Percentiles rank a stretch among this genome's conserved stretches.
phyloP scores from a whole-genome alignment of 208 protist species.

The Leishmania tarentolae region DNA sequence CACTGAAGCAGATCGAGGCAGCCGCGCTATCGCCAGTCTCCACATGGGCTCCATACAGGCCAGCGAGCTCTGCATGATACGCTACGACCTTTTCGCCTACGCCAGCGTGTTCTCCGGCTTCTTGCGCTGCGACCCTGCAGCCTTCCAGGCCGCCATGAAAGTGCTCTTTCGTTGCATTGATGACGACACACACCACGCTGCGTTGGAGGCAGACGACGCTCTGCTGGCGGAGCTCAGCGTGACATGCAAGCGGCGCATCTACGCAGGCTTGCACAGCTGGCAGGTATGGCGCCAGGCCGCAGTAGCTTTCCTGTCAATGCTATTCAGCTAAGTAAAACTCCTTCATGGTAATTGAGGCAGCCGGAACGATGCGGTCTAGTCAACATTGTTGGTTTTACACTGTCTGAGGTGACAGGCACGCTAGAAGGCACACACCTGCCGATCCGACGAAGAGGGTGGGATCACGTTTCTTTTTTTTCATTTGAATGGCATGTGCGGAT shows the following conservation, averaged over 20 bases:
- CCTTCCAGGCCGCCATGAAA: constrained; percentile 21
- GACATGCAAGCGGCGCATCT: constrained; percentile 29
- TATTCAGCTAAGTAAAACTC: constrained; percentile 12
- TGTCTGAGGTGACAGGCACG: not conserved
- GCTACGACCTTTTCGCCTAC: constrained; percentile 33
- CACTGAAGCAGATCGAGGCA: constrained; percentile 20
- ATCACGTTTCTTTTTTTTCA: not conserved
- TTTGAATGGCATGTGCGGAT: not conserved
- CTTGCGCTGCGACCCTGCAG: constrained; percentile 14
- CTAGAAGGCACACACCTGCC: not conserved
- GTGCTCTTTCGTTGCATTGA: constrained; percentile 33
- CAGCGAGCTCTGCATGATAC: constrained; percentile 21
- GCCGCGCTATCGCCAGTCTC: constrained; percentile 39
- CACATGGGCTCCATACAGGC: constrained; percentile 39
- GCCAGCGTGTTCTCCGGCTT: constrained; percentile 39
- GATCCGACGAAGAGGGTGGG: not conserved
- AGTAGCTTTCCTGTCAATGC: constrained; percentile 28
- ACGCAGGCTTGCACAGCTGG: constrained; percentile 38
- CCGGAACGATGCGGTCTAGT: not conserved
- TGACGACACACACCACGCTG: not conserved
- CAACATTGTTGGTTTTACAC: not conserved
- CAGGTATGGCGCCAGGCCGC: constrained; percentile 38
- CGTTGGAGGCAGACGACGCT: constrained; percentile 29
- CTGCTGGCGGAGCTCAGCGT: constrained; percentile 33
- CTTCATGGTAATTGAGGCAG: not conserved